These are phyloP conservation scores for Colletotrichum eleusines DNA, from an alignment of 2,329 filamentous ascomycete species.

Conservation along the genomic window DNA sequence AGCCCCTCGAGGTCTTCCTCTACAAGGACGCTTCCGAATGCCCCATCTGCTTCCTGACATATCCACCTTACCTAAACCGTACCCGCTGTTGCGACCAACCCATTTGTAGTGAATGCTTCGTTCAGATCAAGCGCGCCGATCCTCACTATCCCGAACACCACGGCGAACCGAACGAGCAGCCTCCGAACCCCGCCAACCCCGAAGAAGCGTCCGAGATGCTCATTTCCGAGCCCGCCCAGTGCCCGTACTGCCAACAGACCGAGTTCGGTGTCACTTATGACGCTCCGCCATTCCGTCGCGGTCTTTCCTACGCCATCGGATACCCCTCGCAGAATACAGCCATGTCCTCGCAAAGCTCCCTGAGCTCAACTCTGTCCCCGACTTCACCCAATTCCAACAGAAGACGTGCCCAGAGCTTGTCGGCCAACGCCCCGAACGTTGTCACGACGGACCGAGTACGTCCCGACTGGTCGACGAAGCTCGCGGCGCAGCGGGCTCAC, in stretches of 20 bases:
- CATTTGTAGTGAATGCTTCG: constrained; percentile 98
- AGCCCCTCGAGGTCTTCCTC: constrained; percentile 89
- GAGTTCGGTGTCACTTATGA: constrained; percentile 98
- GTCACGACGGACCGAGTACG: constrained; percentile 93
- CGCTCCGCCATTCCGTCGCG: constrained; percentile 87
- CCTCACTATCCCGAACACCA: constrained; percentile 88
- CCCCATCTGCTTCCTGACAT: constrained; percentile 96
- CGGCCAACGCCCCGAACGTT: constrained; percentile 85
- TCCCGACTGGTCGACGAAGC: constrained; percentile 93
- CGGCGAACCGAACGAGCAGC: constrained; percentile 54
- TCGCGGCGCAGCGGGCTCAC: constrained; percentile 86
- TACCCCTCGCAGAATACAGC: constrained; percentile 72
- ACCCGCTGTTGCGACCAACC: constrained; percentile 96
- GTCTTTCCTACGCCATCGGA: constrained; percentile 75
- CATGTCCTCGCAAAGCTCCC: constrained; percentile 87
- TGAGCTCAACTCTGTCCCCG: constrained; percentile 70
- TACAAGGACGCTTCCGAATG: constrained; percentile 94
- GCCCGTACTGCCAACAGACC: constrained; percentile 93
- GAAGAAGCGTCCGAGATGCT: constrained; percentile 72
- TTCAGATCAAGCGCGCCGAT: constrained; percentile 96
- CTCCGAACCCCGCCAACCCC: constrained; percentile 55
- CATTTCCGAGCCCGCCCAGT: constrained; percentile 90
- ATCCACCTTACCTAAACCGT: constrained; percentile 92
- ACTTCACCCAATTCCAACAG: constrained; percentile 54
- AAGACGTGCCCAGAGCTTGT: constrained; percentile 71